phyloP scores from a whole-genome alignment of 106 monocot species.

The Dendrobium nobile region DNA sequence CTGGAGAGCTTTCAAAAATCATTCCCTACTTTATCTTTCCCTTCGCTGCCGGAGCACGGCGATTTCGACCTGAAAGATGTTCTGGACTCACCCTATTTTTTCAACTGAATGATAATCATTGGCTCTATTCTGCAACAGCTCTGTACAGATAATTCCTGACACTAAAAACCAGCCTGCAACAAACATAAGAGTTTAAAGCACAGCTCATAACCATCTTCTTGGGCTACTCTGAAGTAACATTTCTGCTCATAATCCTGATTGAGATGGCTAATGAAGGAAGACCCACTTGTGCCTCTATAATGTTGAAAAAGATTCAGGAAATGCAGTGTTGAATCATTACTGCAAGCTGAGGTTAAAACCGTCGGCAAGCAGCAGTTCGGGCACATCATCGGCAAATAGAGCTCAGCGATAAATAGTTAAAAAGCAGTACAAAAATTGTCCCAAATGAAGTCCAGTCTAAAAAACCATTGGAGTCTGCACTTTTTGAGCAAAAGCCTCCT shows the following conservation, averaged over 20 bases:
- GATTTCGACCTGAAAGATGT: constrained; percentile 60
- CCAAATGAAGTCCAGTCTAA: too few relatives aligned
- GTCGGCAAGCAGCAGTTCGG: background rate
- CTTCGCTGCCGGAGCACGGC: constrained; percentile 53
- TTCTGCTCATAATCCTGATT: background rate
- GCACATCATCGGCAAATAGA: too few relatives aligned
- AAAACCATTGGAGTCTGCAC: too few relatives aligned
- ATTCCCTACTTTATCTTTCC: constrained; percentile 51
- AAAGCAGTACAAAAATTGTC: too few relatives aligned
- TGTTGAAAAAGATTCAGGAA: background rate
- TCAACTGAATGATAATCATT: constrained; percentile 33
- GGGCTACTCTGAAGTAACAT: background rate
- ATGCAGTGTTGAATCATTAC: background rate
- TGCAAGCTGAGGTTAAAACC: background rate
- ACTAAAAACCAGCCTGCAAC: background rate
- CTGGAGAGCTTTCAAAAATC: constrained; percentile 56
- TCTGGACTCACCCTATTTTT: constrained; percentile 58
- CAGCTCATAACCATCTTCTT: background rate
- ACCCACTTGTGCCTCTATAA: background rate
- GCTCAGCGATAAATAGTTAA: too few relatives aligned
- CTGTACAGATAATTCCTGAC: background rate
- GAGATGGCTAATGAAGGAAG: background rate
- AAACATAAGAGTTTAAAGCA: background rate
- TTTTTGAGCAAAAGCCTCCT: too few relatives aligned
- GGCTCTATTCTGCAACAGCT: background rate